Evolutionary conservation across 1,139 yeast genomes (phyloP), one percentile per base, ranked within the genome.

Genomic region (Blastobotrys capitulatus): DNA sequence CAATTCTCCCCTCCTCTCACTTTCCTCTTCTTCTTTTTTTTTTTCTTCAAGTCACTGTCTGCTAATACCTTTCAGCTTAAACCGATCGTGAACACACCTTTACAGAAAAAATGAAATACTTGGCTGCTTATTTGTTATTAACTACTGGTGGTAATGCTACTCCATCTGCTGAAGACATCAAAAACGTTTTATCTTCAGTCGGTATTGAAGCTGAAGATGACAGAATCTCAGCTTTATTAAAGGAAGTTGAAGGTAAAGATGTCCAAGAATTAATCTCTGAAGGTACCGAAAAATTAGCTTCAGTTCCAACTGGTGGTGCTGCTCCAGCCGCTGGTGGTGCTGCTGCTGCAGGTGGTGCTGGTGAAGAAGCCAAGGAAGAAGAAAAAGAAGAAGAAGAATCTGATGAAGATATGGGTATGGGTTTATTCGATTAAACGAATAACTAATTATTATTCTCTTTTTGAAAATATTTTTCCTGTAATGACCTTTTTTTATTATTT

Each of bases 301-400:
- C 97, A 61, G 96, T 90, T 63, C 97, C 98, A 77, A 71, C 96
- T 72, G 98, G 96, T 75, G 97, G 92, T 78, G 90, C 96, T 70
- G 90, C 90, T 71, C 80, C 87, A 65, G 78, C 86, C 68, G 78
- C 79, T 65, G 78, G 78, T 69, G 82, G 77, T 66, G 81, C 79
- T 69, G 83, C 83, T 66, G 81, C 83, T 65, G 79, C 81, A 62
- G 78, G 76, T 66, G 82, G 73, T 66, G 87, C 75, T 66, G 84
- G 78, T 59, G 88, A 77, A 60, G 95, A 78, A 60, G 95, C 75
- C 57, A 95, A 75, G 60, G 92, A 74, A 66, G 86, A 68, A 59
- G 83, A 70, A 61, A 83, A 73, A 64, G 85, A 74, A 64, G 86
- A 77, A 70, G 81, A 74, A 65, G 83, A 78, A 68, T 75, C 77